Percentiles rank a stretch among this genome's conserved stretches.
Conservation (phyloP, 768 basidiomycete species). For the Dacryopinax spathularia region DNA sequence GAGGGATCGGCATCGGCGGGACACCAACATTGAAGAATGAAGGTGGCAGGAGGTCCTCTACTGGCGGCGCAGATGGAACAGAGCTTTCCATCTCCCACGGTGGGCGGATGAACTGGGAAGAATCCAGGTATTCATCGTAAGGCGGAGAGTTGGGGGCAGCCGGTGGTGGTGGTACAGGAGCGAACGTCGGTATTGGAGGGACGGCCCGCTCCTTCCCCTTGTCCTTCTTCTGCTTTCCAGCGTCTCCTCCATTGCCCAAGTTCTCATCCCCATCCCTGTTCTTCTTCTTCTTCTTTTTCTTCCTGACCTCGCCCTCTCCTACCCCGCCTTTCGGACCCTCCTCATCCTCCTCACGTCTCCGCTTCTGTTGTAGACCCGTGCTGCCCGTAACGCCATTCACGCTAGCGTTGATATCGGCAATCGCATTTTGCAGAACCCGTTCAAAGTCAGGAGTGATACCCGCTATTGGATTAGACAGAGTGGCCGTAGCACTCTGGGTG, state of each 20-base stretch:
- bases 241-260: not conserved
- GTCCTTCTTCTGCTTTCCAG: conserved; percentile 6
- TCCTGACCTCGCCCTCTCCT: conserved; percentile 6
- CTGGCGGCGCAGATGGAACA: conserved; percentile 17
- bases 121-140: conserved; percentile 33
- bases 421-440: conserved; percentile 37
- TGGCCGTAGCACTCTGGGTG: not conserved
- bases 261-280: not conserved
- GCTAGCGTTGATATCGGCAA: conserved; percentile 33
- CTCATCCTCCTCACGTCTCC: conserved; percentile 14
- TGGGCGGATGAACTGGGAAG: conserved; percentile 37
- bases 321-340: conserved; percentile 9
- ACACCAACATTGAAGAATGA: not conserved
- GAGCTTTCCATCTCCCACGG: conserved; percentile 17
- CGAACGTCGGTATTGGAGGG: conserved; percentile 13
- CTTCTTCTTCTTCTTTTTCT: conserved; percentile 14
- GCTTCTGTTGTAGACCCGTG: conserved; percentile 26
- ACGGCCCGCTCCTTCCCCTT: conserved; percentile 27
- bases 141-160: conserved; percentile 14
- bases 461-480: not conserved
- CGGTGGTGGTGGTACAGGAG: conserved; percentile 12
- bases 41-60: not conserved
- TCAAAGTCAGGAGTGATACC: conserved; percentile 26
- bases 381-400: conserved; percentile 18
- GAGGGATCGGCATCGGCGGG: not conserved